Evolutionary conservation across 306 rosid genomes (phyloP).

Genomic region (Sindora glabra): DNA sequence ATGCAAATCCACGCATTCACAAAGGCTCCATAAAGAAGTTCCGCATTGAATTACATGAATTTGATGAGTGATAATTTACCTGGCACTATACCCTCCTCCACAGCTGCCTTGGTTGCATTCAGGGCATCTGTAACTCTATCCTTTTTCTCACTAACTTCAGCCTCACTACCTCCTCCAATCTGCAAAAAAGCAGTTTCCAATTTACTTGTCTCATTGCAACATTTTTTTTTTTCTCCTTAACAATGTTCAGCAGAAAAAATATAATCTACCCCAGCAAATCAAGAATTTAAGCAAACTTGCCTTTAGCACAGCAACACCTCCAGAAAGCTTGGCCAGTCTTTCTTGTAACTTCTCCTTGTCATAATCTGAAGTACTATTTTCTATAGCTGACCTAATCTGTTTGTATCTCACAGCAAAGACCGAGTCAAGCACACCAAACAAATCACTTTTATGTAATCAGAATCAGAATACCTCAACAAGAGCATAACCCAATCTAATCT

Average conservation of each 20-base stretch:
- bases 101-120: slow-evolving; percentile 66
- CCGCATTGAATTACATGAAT: too few species aligned
- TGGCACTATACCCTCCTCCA: slow-evolving; percentile 60
- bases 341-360: slow-evolving; percentile 94
- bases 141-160: slow-evolving; percentile 78
- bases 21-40: too few species aligned
- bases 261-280: not conserved
- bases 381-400: slow-evolving; percentile 81
- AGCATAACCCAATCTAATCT: not conserved
- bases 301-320: slow-evolving; percentile 97
- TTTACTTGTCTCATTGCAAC: not conserved
- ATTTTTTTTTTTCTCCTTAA: too few species aligned
- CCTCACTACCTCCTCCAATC: slow-evolving; percentile 88
- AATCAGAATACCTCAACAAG: not conserved
- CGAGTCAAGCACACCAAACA: too few species aligned
- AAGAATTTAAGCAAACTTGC: too few species aligned
- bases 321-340: slow-evolving; percentile 91
- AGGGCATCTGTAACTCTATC: slow-evolving; percentile 63
- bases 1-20: too few species aligned
- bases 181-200: slow-evolving; percentile 5
- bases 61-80: too few species aligned
- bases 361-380: slow-evolving; percentile 79
- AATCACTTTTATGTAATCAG: too few species aligned
- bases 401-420: not conserved
- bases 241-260: too few species aligned